Base-by-base conservation (phyloP, 78 protist species). In the Dictyostelium capitatum region DNA sequence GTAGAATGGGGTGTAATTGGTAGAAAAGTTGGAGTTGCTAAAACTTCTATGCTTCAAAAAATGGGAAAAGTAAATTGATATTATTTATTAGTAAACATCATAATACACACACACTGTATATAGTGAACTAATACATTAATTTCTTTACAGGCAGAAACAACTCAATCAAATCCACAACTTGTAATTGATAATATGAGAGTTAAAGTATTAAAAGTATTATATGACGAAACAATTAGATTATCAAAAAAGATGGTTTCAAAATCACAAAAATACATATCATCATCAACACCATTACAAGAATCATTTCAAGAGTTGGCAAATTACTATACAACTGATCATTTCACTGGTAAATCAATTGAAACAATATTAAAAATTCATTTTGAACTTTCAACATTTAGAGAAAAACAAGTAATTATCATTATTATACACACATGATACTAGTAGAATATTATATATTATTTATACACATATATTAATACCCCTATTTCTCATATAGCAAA, bases 111-210 rank as follows among this genome's bases (percentile, higher is more conserved):
- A n/a, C n/a, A n/a, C n/a, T n/a, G n/a, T n/a, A n/a, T n/a, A n/a
- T n/a, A n/a, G n/a, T n/a, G n/a, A n/a, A n/a, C n/a, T n/a, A n/a
- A n/a, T n/a, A n/a, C n/a, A n/a, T n/a, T n/a, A n/a, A n/a, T n/a
- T n/a, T n/a, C n/a, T n/a, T n/a, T n/a, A n/a, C 43, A 82, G 79
- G 75, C 19, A 12, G 92, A 85, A 28, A 47, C 28, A 1, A 85
- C 92, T 4, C 92, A 85, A 64, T 23, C 72, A 11, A 25, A 79
- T 5, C 92, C 92, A 46, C 83, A 85, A 59, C 67, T 85, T 53
- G 74, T 85, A 20, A 53, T 77, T 46, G 72, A 85, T 56, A 85
- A 85, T 50, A 64, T 77, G n/a, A 85, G 77, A 48, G 82, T 46
- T 20, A 85, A 85, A 41, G 83, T 80, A 28, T 54, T 85, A 23